Evolutionary conservation across 2,329 filamentous ascomycete species (phyloP).

Genomic region (Pseudopithomyces maydicus): DNA sequence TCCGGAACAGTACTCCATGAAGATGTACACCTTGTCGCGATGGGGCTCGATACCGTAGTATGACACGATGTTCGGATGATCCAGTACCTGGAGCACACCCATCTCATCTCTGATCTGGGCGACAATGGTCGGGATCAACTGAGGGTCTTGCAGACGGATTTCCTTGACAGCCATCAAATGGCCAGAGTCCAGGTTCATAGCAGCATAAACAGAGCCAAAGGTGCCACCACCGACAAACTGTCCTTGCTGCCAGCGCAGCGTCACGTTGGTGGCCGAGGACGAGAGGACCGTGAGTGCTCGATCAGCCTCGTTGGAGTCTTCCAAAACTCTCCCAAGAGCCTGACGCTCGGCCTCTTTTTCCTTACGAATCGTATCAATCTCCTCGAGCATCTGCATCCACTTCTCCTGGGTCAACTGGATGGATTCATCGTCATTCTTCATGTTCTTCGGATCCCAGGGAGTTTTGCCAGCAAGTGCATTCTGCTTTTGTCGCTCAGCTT

Average conservation of each 20-base stretch:
- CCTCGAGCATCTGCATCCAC: conserved; percentile 72
- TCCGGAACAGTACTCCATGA: conserved; percentile 99
- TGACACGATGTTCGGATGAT: conserved; percentile 96
- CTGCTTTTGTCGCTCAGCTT: conserved; percentile 87
- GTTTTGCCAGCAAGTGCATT: conserved; percentile 80
- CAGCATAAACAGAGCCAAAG: conserved; percentile 96
- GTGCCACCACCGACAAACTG: conserved; percentile 96
- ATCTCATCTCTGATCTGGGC: conserved; percentile 96
- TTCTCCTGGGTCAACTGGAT: conserved; percentile 74
- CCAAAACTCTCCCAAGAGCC: conserved; percentile 85
- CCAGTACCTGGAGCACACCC: conserved; percentile 91
- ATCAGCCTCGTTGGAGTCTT: conserved; percentile 94
- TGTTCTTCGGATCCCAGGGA: conserved; percentile 75
- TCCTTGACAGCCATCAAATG: conserved; percentile 99
- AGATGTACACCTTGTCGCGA: conserved; percentile 98
- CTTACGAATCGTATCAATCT: conserved; percentile 78
- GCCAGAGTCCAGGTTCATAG: conserved; percentile 94
- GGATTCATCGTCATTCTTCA: conserved; percentile 84
- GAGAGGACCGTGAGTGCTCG: conserved; percentile 92
- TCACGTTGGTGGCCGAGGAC: conserved; percentile 92
- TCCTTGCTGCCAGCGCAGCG: conserved; percentile 97
- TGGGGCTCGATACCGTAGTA: conserved; percentile 99
- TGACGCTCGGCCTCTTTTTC: conserved; percentile 84
- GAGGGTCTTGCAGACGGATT: conserved; percentile 94
- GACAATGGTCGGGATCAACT: conserved; percentile 91